Percentiles rank a stretch among this genome's conserved stretches.
These are phyloP conservation scores for Xerocomellus dryophilus DNA, from an alignment of 768 basidiomycete species.

Conservation along the genomic window DNA sequence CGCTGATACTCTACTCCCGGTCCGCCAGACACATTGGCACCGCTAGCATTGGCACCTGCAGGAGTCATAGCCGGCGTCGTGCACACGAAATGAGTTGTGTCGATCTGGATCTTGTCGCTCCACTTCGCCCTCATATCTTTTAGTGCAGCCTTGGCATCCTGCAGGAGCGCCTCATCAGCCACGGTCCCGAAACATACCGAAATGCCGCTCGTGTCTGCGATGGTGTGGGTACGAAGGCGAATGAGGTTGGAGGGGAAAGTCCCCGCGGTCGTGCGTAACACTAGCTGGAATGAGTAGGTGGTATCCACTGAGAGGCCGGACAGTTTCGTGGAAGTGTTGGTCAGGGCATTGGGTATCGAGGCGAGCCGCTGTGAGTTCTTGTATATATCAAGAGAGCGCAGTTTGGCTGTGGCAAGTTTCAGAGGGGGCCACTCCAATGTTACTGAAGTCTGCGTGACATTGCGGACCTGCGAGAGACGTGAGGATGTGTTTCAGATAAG, in stretches of 20 bases:
- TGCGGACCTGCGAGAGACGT: conserved; percentile 60
- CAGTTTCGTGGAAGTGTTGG: conserved; percentile 85
- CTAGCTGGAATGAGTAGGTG: conserved; percentile 91
- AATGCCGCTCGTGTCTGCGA: conserved; percentile 92
- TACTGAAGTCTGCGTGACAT: conserved; percentile 94
- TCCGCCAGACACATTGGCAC: conserved; percentile 48
- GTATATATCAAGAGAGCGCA: conserved; percentile 90
- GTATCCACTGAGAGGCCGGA: conserved; percentile 79
- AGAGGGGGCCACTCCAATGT: conserved; percentile 93
- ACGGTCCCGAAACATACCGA: conserved; percentile 93
- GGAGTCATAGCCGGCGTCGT: conserved; percentile 79
- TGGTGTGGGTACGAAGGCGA: conserved; percentile 86
- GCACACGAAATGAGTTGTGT: conserved; percentile 97
- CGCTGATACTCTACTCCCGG: conserved; percentile 91
- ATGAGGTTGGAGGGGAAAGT: conserved; percentile 84
- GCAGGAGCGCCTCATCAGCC: conserved; percentile 69
- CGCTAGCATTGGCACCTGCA: conserved; percentile 51
- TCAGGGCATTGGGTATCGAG: conserved; percentile 75
- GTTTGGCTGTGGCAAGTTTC: conserved; percentile 78
- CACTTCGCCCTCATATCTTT: conserved; percentile 85
- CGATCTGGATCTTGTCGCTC: conserved; percentile 93
- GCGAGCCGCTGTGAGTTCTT: conserved; percentile 87
- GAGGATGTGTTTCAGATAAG: neutral
- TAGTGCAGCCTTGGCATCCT: conserved; percentile 78
- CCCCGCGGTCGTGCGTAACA: conserved; percentile 90